These are phyloP conservation scores for Stephania japonica DNA, from an alignment of 164 flowering plant species.

Conservation along the genomic window DNA sequence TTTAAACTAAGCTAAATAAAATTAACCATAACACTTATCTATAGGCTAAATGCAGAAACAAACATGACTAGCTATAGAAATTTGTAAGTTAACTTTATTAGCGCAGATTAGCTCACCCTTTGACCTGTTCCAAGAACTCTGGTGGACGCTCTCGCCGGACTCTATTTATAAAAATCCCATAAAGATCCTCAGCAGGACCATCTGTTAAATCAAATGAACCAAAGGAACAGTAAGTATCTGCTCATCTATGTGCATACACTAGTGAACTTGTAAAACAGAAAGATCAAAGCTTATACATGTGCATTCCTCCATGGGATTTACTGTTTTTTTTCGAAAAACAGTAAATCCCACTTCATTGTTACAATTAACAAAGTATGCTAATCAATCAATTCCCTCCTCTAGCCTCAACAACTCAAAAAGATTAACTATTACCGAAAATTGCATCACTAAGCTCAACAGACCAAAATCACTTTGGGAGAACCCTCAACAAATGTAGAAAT, in stretches of 20 bases:
- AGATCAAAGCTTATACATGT: no score
- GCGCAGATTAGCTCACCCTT: slow-evolving; percentile 56
- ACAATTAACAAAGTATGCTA: no score
- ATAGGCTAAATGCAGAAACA: no score
- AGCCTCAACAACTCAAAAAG: no score
- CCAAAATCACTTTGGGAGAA: not conserved
- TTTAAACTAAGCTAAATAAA: no score
- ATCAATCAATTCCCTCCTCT: no score
- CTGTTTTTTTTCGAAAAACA: no score
- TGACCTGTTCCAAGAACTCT: slow-evolving; percentile 62
- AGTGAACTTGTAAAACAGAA: not conserved
- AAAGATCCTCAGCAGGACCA: slow-evolving; percentile 99
- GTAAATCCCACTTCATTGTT: no score
- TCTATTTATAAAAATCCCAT: slow-evolving; percentile 86
- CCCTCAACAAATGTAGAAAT: not conserved
- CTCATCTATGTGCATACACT: not conserved
- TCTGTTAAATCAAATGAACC: slow-evolving; percentile 34
- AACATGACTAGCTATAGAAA: not conserved
- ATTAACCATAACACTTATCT: not conserved
- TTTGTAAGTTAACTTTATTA: not conserved
- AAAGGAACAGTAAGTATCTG: not conserved
- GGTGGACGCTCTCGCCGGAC: slow-evolving; percentile 92
- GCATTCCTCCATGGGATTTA: no score
- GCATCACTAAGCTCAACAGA: not conserved
- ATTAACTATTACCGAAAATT: no score